phyloP scores from a whole-genome alignment of 2,329 filamentous ascomycete species.

The Phoma sp. region DNA sequence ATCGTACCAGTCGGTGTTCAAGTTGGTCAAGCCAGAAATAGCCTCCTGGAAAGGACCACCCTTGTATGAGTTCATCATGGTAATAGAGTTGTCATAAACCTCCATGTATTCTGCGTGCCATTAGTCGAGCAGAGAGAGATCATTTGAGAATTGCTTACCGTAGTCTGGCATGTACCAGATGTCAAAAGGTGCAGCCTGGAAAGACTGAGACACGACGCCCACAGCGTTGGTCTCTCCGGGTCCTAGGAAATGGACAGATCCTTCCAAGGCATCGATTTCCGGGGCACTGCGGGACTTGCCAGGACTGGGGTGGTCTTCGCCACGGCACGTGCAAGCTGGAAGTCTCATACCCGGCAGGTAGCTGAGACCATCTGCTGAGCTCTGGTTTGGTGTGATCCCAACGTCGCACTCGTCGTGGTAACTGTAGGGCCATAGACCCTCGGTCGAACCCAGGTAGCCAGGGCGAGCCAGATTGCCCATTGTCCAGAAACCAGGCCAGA shows the following conservation, averaged over 20 bases:
- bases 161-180: conserved; percentile 70
- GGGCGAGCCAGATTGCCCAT: conserved; percentile 76
- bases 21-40: conserved; percentile 58
- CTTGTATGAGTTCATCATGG: conserved; percentile 60
- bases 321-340: conserved; percentile 69
- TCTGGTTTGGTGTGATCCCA: conserved; percentile 75
- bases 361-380: conserved; percentile 68
- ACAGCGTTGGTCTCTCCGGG: conserved; percentile 58
- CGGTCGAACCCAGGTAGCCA: conserved; percentile 71
- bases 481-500: conserved; percentile 78
- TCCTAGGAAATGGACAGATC: conserved; percentile 62
- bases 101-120: conserved; percentile 62
- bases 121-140: background rate
- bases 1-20: conserved; percentile 66
- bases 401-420: conserved; percentile 72
- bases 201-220: conserved; percentile 69
- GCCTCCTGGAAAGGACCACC: conserved; percentile 64
- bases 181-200: conserved; percentile 73
- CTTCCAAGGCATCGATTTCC: conserved; percentile 75
- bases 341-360: conserved; percentile 73
- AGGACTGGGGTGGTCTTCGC: conserved; percentile 68
- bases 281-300: conserved; percentile 71
- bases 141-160: conserved; percentile 30
- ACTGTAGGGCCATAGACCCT: conserved; percentile 77
- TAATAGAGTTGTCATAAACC: conserved; percentile 64